Percentiles rank a stretch among this genome's conserved stretches.
Evolutionary conservation across 2,329 filamentous ascomycete genomes (phyloP).

Genomic region (Fusarium sp.): DNA sequence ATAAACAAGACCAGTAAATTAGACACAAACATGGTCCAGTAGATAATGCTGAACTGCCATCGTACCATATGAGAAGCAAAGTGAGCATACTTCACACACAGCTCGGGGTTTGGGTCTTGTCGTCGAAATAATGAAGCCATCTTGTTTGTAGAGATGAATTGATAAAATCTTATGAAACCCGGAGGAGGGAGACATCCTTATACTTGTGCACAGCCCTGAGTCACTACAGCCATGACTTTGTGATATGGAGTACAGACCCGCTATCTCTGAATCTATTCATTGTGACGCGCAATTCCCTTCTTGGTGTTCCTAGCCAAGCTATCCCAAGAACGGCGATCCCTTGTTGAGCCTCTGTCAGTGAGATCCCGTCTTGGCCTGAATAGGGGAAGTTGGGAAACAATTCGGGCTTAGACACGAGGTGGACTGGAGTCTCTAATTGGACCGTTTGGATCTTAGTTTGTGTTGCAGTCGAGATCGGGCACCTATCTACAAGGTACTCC

Average conservation of each 20-base stretch:
- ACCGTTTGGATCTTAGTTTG: slow-evolving; percentile 18
- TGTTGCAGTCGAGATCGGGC: slow-evolving; percentile 41
- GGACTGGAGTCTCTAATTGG: slow-evolving; percentile 18
- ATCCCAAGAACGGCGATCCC: slow-evolving; percentile 35
- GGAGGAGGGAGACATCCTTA: slow-evolving; percentile 21
- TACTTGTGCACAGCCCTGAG: slow-evolving; percentile 19
- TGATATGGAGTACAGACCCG: slow-evolving; percentile 34
- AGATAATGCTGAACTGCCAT: slow-evolving; percentile 57
- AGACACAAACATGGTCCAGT: slow-evolving; percentile 57
- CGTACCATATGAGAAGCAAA: slow-evolving; percentile 56
- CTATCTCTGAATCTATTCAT: slow-evolving; percentile 15
- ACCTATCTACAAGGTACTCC: slow-evolving; percentile 32
- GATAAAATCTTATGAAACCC: background rate
- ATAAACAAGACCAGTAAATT: slow-evolving; percentile 57
- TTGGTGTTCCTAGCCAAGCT: slow-evolving; percentile 38
- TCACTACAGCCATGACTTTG: background rate
- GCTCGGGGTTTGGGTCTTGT: slow-evolving; percentile 32
- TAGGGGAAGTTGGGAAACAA: slow-evolving; percentile 19
- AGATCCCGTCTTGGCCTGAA: slow-evolving; percentile 9
- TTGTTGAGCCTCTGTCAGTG: slow-evolving; percentile 16
- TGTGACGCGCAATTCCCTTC: slow-evolving; percentile 40
- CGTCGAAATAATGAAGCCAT: slow-evolving; percentile 37
- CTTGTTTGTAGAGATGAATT: background rate
- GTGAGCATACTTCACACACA: slow-evolving; percentile 53
- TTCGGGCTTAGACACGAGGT: slow-evolving; percentile 31